Evolutionary conservation across 805 yeast genomes (phyloP).

Genomic region (Candida nitratophila): DNA sequence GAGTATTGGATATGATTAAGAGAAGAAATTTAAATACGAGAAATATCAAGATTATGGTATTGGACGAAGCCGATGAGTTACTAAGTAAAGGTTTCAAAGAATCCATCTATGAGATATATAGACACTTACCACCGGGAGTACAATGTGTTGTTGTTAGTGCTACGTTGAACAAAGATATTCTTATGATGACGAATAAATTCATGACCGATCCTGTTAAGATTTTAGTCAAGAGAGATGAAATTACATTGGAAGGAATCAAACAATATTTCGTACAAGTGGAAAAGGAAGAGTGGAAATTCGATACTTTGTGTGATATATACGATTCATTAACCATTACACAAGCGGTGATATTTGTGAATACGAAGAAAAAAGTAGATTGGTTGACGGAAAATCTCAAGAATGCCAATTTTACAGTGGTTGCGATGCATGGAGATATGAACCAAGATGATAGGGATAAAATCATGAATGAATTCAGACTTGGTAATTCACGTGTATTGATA

Average conservation of each 20-base stretch:
- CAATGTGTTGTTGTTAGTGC: conserved; percentile 96
- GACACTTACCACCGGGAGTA: conserved; percentile 70
- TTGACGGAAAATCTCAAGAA: conserved; percentile 71
- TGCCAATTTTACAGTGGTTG: conserved; percentile 83
- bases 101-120: conserved; percentile 89
- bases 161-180: conserved; percentile 84
- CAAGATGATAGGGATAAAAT: conserved; percentile 92
- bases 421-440: conserved; percentile 96
- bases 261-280: conserved; percentile 90
- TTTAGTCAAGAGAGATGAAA: conserved; percentile 88
- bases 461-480: conserved; percentile 93
- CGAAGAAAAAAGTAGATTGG: conserved; percentile 92
- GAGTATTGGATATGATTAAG: conserved; percentile 86
- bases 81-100: conserved; percentile 90
- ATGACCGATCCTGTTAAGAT: conserved; percentile 92
- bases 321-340: conserved; percentile 94
- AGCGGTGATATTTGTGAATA: conserved; percentile 97
- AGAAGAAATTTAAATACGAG: conserved; percentile 71
- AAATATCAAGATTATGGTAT: conserved; percentile 75
- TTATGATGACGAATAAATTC: conserved; percentile 87
- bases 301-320: conserved; percentile 88
- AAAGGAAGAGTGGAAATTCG: conserved; percentile 90
- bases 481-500: conserved; percentile 87
- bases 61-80: conserved; percentile 97
- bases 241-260: conserved; percentile 89